Evolutionary conservation across 2,329 filamentous ascomycete species (phyloP).

Genomic region (Pseudogymnoascus sp.): DNA sequence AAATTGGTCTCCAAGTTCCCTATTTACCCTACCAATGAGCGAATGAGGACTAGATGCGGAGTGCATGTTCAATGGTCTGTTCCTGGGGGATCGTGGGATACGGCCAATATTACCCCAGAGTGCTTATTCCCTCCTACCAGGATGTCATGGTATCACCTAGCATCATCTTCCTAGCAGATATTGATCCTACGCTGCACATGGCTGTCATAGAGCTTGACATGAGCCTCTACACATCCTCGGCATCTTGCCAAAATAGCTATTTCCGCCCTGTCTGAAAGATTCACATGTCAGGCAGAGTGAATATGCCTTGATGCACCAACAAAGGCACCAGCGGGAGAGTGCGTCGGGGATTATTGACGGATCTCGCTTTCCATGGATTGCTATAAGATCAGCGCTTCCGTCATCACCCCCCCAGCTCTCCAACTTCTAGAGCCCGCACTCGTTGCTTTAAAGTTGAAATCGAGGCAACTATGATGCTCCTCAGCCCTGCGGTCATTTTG

Average conservation of each 20-base stretch:
- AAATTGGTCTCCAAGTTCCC: background rate
- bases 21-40: background rate
- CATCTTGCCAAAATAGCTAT: slow-evolving; percentile 3
- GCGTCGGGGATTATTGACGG: background rate
- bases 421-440: slow-evolving; percentile 1
- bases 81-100: background rate
- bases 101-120: background rate
- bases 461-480: background rate
- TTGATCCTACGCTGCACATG: background rate
- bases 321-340: background rate
- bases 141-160: background rate
- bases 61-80: slow-evolving; percentile 4
- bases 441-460: slow-evolving; percentile 4
- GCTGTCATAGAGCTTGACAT: background rate
- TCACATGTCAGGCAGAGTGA: background rate
- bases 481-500: background rate
- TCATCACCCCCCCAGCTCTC: background rate
- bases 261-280: background rate
- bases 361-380: background rate
- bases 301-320: background rate
- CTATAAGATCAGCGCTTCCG: slow-evolving; percentile 5
- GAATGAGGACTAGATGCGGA: slow-evolving; percentile 3
- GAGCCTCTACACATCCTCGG: background rate
- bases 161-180: background rate
- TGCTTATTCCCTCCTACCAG: background rate